These are phyloP conservation scores for Barnettozyma hawaiiensis DNA, from an alignment of 1,139 yeast genomes.

Conservation along the genomic window DNA sequence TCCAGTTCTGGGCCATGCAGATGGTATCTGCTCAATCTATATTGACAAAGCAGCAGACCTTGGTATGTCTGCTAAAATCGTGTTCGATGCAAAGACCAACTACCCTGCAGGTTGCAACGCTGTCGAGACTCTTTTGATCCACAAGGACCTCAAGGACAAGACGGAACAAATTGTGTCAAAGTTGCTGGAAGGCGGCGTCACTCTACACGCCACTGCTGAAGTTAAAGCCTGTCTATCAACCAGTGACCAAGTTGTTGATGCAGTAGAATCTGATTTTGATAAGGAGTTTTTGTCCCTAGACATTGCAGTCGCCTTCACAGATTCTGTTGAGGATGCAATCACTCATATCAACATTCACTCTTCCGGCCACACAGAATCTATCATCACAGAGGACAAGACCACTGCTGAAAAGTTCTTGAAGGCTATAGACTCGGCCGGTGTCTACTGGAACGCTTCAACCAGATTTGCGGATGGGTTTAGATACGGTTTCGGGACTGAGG, in stretches of 20 bases:
- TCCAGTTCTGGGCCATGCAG: conserved; percentile 98
- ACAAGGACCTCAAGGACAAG: conserved; percentile 43
- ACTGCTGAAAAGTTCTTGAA: conserved; percentile 72
- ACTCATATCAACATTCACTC: conserved; percentile 83
- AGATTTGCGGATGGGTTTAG: conserved; percentile 98
- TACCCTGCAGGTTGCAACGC: conserved; percentile 99
- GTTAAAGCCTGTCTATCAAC: conserved; percentile 31
- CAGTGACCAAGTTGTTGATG: conserved; percentile 33
- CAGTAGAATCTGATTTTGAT: conserved; percentile 61
- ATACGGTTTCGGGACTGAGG: conserved; percentile 98
- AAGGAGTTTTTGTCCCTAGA: conserved; percentile 81
- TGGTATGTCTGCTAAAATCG: conserved; percentile 65
- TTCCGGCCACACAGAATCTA: conserved; percentile 93
- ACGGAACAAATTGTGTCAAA: conserved; percentile 42
- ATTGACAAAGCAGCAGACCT: conserved; percentile 73
- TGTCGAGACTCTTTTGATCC: conserved; percentile 75
- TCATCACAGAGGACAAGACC: conserved; percentile 66
- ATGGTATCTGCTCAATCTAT: conserved; percentile 89
- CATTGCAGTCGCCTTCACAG: conserved; percentile 63
- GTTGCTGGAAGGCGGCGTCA: conserved; percentile 61
- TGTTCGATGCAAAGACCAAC: conserved; percentile 86
- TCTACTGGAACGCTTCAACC: conserved; percentile 97
- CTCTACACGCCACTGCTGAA: conserved; percentile 59
- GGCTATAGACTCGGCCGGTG: conserved; percentile 93
- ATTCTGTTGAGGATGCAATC: conserved; percentile 63